These are phyloP conservation scores for Zasmidium angulare DNA, from an alignment of 2,329 filamentous ascomycete genomes.

Conservation along the genomic window DNA sequence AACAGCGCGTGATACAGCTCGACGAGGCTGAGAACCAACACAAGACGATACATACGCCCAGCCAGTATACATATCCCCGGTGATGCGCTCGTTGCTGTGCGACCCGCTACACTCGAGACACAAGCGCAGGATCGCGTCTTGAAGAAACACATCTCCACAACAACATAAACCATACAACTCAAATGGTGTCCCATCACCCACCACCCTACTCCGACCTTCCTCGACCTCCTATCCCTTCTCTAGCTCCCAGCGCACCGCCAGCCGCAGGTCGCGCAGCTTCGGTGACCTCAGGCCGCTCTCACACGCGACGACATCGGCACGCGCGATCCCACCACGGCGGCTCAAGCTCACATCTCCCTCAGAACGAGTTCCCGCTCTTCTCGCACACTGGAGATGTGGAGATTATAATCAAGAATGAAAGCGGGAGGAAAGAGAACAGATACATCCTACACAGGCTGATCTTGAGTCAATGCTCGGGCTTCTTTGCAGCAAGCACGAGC, in stretches of 20 bases:
- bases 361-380: conserved; percentile 93
- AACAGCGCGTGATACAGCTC: not conserved
- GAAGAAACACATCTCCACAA: not conserved
- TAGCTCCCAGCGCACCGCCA: conserved; percentile 23
- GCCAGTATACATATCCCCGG: not conserved
- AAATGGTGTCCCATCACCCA: conserved; percentile 29
- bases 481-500: conserved; percentile 72
- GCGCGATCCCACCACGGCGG: conserved; percentile 79
- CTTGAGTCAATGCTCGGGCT: conserved; percentile 84
- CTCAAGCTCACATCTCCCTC: conserved; percentile 58
- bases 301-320: conserved; percentile 66
- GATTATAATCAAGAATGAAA: conserved; percentile 65
- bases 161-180: not conserved
- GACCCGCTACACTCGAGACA: not conserved
- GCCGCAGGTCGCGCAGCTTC: conserved; percentile 53
- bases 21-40: not conserved
- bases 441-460: conserved; percentile 89
- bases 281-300: conserved; percentile 62
- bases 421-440: conserved; percentile 70
- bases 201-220: conserved; percentile 24
- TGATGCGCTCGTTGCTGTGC: not conserved
- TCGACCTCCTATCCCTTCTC: conserved; percentile 12
- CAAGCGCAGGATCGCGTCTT: conserved; percentile 5
- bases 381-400: conserved; percentile 90
- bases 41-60: not conserved